Evolutionary conservation across 2,329 filamentous ascomycete genomes (phyloP).

Genomic region (Colletotrichum liaoningense): DNA sequence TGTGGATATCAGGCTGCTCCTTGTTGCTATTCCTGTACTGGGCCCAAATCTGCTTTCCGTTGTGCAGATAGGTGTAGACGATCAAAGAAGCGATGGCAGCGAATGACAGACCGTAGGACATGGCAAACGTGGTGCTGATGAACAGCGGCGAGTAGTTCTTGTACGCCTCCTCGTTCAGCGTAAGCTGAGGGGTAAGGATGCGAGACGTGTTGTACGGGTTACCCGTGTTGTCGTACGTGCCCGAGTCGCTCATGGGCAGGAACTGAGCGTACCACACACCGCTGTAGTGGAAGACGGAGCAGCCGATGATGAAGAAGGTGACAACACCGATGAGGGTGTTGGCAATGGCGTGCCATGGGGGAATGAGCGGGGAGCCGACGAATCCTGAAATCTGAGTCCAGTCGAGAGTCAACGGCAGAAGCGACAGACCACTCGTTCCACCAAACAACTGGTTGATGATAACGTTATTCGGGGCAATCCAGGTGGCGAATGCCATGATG

Average conservation of each 20-base stretch:
- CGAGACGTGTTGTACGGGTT: conserved; percentile 71
- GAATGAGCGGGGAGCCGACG: conserved; percentile 74
- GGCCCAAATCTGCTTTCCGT: conserved; percentile 73
- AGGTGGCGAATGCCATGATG: conserved; percentile 78
- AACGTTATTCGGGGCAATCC: conserved; percentile 76
- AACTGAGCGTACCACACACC: conserved; percentile 74
- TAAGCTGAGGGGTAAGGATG: conserved; percentile 71
- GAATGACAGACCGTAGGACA: conserved; percentile 79
- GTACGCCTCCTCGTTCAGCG: conserved; percentile 73
- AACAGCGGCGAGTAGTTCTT: conserved; percentile 75
- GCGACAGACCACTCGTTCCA: conserved; percentile 72
- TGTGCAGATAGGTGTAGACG: conserved; percentile 75
- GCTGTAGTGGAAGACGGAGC: conserved; percentile 72
- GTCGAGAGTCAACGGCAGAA: conserved; percentile 81
- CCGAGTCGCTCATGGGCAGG: conserved; percentile 76
- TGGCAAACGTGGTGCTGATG: conserved; percentile 77
- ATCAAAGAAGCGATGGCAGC: conserved; percentile 77
- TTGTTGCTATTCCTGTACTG: conserved; percentile 69
- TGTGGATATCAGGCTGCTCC: conserved; percentile 73
- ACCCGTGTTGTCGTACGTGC: conserved; percentile 79
- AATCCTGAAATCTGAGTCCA: conserved; percentile 80
- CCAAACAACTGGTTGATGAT: conserved; percentile 81
- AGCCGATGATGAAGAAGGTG: conserved; percentile 71
- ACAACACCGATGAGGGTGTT: conserved; percentile 78
- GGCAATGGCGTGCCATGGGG: conserved; percentile 79